Base-by-base conservation (phyloP, 2,329 filamentous ascomycete genomes). In the Aspergillus sp. region DNA sequence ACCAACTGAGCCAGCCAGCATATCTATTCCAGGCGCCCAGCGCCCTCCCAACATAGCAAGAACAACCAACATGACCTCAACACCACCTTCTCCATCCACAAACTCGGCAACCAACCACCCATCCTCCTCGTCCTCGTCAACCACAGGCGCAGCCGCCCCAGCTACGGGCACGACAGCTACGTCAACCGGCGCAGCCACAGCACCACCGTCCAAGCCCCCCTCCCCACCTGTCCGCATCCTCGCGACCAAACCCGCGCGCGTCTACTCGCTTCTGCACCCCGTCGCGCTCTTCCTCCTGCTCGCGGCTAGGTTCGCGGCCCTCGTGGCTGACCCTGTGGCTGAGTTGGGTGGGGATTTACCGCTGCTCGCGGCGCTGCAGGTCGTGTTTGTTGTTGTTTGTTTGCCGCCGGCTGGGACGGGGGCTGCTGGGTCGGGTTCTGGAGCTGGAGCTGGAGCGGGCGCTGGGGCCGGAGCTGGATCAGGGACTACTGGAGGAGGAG, bases 241-340 rank as follows among this genome's bases (percentile, higher is more conserved):
- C 42, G 59, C 71, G 29, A 74, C 67, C 27, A 61, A 70, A n/a
- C 52, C 71, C 19, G 75, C 79, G 2, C 73, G 68, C 43, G 62
- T 77, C 26, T 77, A 85, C 60, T 79, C 83, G 8, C 76, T 87
- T 58, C 65, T 81, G 19, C 86, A 94, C 55, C 83, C 86, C 0
- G 66, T 77, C 28, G 67, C 88, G 7, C 73, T 94, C 29, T 74
- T 87, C 29, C 76, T 75, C 7, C 67, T 85, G 33, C 82, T 85
- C 61, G 74, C 77, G 41, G 61, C 79, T 52, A 78, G 78, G 35
- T 91, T 94, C 66, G 63, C 70, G 33, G 69, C 75, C 12, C 73
- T 94, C 28, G 85, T 94, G 29, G 72, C 75, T 10, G 79, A 90
- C 53, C 87, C 89, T 0, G 77, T 84, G 2, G 67, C 75, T 10